phyloP scores from a whole-genome alignment of 805 yeast genomes.

The Saccharomyces cerevisiae region DNA sequence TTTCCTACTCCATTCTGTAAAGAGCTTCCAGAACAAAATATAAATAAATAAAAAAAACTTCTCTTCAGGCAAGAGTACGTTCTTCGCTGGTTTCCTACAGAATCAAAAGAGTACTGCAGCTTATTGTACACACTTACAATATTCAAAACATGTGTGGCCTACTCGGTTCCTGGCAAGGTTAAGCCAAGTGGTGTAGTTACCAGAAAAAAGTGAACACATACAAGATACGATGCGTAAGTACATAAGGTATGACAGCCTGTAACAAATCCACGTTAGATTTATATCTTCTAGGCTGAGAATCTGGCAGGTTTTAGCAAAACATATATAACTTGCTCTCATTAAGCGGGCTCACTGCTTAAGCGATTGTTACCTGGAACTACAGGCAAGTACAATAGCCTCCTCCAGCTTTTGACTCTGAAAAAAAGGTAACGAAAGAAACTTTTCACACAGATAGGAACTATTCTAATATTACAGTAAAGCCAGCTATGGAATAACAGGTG shows the following conservation, averaged over 20 bases:
- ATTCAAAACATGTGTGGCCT: background rate
- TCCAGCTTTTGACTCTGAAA: background rate
- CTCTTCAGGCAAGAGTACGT: too few relatives aligned
- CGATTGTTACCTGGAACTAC: background rate
- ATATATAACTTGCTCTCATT: background rate
- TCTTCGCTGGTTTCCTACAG: too few relatives aligned
- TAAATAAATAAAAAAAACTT: too few relatives aligned
- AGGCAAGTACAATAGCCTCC: background rate
- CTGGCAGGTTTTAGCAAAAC: background rate
- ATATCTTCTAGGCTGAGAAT: background rate
- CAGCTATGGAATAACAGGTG: background rate
- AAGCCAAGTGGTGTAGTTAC: background rate
- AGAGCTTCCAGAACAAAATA: background rate
- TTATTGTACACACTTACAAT: too few relatives aligned
- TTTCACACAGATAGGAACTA: background rate
- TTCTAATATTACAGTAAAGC: background rate
- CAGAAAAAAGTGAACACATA: background rate
- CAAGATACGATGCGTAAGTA: background rate
- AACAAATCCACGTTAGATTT: background rate
- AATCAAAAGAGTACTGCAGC: too few relatives aligned
- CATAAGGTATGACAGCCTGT: background rate
- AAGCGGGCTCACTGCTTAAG: background rate
- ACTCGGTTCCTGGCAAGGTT: background rate
- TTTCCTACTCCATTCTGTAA: too few relatives aligned
- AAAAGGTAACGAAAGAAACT: background rate